Evolutionary conservation across 768 basidiomycete species (phyloP).

Genomic region (Russula olivacea): DNA sequence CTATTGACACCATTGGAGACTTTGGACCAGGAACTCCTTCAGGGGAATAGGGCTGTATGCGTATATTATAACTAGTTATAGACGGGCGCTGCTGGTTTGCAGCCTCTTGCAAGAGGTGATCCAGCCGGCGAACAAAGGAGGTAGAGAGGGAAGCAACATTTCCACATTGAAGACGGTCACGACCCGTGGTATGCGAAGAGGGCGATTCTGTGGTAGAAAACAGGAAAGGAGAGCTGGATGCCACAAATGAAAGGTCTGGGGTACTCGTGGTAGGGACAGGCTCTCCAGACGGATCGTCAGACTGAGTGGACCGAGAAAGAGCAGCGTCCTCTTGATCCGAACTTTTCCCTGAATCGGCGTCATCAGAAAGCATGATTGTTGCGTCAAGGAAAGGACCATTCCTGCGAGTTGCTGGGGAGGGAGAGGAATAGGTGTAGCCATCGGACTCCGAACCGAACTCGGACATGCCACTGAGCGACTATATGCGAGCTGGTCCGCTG

Average conservation of each 20-base stretch:
- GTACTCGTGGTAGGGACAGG: constrained; percentile 6
- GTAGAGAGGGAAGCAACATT: not conserved
- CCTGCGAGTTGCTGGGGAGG: not conserved
- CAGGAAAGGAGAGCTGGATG: constrained; percentile 8
- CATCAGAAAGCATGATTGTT: not conserved
- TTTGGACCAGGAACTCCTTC: not conserved
- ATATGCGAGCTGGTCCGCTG: not conserved
- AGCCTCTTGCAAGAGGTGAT: constrained; percentile 1
- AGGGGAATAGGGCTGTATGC: constrained; percentile 4
- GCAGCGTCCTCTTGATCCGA: not conserved
- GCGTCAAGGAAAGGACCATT: not conserved
- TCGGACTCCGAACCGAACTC: not conserved
- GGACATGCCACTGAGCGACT: not conserved
- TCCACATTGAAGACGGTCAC: not conserved
- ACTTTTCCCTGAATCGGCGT: not conserved
- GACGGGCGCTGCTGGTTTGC: not conserved
- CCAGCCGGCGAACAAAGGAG: constrained; percentile 1
- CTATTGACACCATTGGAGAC: not conserved
- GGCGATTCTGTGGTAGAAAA: not conserved
- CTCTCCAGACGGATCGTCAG: not conserved
- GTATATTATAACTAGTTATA: not conserved
- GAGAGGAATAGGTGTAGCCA: not conserved
- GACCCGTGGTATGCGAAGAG: not conserved
- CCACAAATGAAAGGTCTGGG: constrained; percentile 13
- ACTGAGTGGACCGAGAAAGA: not conserved